Evolutionary conservation across 2,329 filamentous ascomycete genomes (phyloP).

Genomic region (Monilinia vaccinii-corymbosi): DNA sequence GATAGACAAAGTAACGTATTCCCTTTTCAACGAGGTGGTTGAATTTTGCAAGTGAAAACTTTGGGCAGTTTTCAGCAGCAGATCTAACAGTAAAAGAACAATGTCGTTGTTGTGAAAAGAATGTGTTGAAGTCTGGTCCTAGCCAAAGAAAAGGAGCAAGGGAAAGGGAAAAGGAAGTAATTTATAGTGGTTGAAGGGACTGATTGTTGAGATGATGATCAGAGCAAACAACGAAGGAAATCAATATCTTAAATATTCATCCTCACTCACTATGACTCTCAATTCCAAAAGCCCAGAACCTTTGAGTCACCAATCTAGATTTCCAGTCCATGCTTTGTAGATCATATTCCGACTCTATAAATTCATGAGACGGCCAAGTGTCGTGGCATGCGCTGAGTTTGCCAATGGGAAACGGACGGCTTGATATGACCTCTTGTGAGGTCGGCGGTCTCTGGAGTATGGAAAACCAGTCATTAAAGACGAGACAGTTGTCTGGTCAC

Average conservation of each 20-base stretch:
- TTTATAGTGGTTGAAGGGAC: constrained; percentile 22
- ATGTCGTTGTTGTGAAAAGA: constrained; percentile 24
- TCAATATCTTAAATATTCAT: constrained; percentile 26
- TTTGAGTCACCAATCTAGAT: constrained; percentile 7
- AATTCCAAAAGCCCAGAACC: constrained; percentile 9
- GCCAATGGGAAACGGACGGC: constrained; percentile 23
- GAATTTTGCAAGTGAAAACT: constrained; percentile 9
- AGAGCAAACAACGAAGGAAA: constrained; percentile 21
- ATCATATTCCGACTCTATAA: constrained; percentile 24
- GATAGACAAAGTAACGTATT: background rate
- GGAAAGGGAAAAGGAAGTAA: constrained; percentile 15
- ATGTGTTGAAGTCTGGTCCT: constrained; percentile 12
- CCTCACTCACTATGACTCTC: constrained; percentile 5
- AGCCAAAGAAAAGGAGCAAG: constrained; percentile 18
- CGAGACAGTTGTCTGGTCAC: background rate
- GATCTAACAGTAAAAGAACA: constrained; percentile 25
- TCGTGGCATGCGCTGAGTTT: constrained; percentile 26
- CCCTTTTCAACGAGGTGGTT: background rate
- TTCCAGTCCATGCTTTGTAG: constrained; percentile 7
- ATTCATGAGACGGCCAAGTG: constrained; percentile 27
- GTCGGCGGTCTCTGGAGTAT: constrained; percentile 11
- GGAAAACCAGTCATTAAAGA: constrained; percentile 4
- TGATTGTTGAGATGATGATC: constrained; percentile 22
- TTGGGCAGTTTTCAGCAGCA: constrained; percentile 15
- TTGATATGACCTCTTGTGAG: constrained; percentile 9